These are phyloP conservation scores for Hygrocybe punicea DNA, from an alignment of 768 basidiomycete species.

Conservation along the genomic window DNA sequence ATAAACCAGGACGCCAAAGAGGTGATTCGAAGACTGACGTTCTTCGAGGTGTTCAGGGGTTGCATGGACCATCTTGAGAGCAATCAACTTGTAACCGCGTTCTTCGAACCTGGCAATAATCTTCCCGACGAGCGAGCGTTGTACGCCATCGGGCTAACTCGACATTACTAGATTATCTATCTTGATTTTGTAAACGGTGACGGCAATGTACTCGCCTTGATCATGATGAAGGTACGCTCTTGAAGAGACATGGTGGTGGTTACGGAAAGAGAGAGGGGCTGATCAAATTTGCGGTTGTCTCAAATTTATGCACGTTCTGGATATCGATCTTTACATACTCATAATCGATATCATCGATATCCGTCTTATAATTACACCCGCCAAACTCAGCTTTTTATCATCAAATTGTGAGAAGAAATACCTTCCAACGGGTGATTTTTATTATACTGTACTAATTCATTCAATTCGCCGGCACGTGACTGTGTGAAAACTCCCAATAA, in stretches of 20 bases:
- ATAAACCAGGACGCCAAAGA: constrained; percentile 7
- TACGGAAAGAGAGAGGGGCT: constrained; percentile 31
- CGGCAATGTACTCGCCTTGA: constrained; percentile 64
- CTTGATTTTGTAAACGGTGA: neutral
- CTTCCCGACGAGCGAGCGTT: constrained; percentile 90
- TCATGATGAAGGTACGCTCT: constrained; percentile 99
- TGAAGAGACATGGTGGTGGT: constrained; percentile 55
- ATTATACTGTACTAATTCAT: too few species aligned
- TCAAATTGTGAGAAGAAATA: too few species aligned
- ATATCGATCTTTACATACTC: neutral
- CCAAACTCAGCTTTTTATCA: too few species aligned
- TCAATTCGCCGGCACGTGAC: too few species aligned
- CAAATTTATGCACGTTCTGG: neutral
- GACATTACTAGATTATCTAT: neutral
- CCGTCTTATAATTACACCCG: too few species aligned
- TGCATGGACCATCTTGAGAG: constrained; percentile 85
- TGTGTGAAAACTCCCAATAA: too few species aligned
- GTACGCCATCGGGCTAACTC: constrained; percentile 93
- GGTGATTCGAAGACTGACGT: constrained; percentile 53
- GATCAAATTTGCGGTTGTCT: constrained; percentile 21
- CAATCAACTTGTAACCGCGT: constrained; percentile 96
- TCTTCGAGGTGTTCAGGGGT: constrained; percentile 84
- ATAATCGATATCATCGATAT: neutral
- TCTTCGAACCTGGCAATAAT: constrained; percentile 96
- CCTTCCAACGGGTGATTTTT: too few species aligned